These are phyloP conservation scores for Dendrocalamus sinicus DNA, from an alignment of 176 grass and related monocot genomes.

Conservation along the genomic window DNA sequence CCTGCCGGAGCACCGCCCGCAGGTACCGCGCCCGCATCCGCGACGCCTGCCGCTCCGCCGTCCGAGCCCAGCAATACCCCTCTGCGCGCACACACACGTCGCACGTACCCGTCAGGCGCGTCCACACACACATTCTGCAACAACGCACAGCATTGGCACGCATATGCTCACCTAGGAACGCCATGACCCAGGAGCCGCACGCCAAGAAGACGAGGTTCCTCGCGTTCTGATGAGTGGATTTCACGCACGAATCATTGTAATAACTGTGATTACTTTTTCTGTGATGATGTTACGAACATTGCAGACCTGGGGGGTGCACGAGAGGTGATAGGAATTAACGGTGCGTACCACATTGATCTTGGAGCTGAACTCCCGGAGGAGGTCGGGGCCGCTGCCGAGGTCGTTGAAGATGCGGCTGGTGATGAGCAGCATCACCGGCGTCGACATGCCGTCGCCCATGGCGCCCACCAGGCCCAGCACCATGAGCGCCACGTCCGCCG, in stretches of 20 bases:
- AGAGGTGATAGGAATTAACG: neutral
- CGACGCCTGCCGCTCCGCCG: slow-evolving; percentile 92
- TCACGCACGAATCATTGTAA: neutral
- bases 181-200: slow-evolving; percentile 59
- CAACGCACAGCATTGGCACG: slow-evolving; percentile 1
- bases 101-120: neutral
- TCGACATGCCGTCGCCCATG: slow-evolving; percentile 73
- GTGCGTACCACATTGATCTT: slow-evolving; percentile 62
- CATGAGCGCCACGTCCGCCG: slow-evolving; percentile 67
- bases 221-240: slow-evolving; percentile 55
- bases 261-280: neutral
- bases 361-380: slow-evolving; percentile 53
- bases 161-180: slow-evolving; percentile 70
- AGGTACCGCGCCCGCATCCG: slow-evolving; percentile 85
- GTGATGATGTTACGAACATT: neutral
- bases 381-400: slow-evolving; percentile 52
- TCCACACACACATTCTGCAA: neutral
- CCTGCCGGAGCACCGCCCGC: slow-evolving; percentile 83
- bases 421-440: slow-evolving; percentile 78
- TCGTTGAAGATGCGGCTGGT: slow-evolving; percentile 86
- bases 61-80: slow-evolving; percentile 93
- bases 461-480: slow-evolving; percentile 71
- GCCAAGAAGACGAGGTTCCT: slow-evolving; percentile 76
- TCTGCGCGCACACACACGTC: slow-evolving; percentile 46
- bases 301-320: neutral